Evolutionary conservation across 164 flowering plant genomes (phyloP), one percentile per base, ranked within the genome.

Genomic region (Litsea cubeba): DNA sequence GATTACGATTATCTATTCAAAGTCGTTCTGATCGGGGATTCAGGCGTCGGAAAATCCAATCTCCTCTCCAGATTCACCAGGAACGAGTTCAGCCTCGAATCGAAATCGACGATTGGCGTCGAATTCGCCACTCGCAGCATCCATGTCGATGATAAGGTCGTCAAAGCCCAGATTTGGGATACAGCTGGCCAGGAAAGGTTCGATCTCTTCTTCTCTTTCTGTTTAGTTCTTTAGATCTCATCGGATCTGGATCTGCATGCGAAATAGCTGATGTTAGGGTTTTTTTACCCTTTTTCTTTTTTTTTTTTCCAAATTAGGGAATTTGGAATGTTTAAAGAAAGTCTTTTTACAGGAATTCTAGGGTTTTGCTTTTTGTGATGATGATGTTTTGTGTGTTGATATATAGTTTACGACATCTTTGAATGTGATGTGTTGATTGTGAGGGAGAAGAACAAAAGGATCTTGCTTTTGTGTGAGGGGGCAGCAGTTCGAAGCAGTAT

Each of bases 111-210:
- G 71, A 88, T 88, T 65, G 92, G 92, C 28, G 92, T 88, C 69
- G 90, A 88, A 72, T 89, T 89, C 80, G 92, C 92, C 28, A 89
- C 90, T 18, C 84, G 93, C 22, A 85, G 87, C 77, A 87, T 89
- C 64, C 88, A 68, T 2, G 89, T 87, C 54, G 93, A 89, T 64
- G 91, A 88, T 67, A 89, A 88, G 83, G 80, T 89, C 64, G 86
- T 89, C 78, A 89, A 89, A 84, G 91, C 90, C 74, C 93, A 89
- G 83, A 89, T 89, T 82, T 89, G 91, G 91, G 94, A 87, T 76
- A 89, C 90, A 24, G 94, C 94, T 5, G 91, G 91, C 50, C 91
- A 89, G 79, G 91, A 88, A 51, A 87, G 91, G 91, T 89, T 69
- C 24, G 60, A 68, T 72, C 78, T 15, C 20, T 11, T 5, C 5